Evolutionary conservation across 805 yeast genomes (phyloP).

Genomic region (Pichia membranifaciens): DNA sequence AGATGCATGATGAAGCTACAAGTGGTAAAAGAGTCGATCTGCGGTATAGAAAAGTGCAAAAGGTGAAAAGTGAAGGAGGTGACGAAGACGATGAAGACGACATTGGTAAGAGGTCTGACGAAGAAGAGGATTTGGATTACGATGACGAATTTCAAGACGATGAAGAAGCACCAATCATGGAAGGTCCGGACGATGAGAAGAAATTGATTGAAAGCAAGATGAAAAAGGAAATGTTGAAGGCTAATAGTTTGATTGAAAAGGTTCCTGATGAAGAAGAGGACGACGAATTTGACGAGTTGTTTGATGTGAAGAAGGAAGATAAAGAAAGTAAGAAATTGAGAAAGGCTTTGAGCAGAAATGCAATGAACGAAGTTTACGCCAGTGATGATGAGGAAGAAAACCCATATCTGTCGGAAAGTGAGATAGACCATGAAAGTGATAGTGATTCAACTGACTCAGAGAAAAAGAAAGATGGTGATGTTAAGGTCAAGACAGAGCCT

Average conservation of each 20-base stretch:
- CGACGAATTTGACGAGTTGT: constrained; percentile 63
- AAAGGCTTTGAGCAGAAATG: constrained; percentile 77
- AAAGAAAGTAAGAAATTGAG: constrained; percentile 85
- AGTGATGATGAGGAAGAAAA: constrained; percentile 66
- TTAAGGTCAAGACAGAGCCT: constrained; percentile 3
- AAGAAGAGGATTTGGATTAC: constrained; percentile 79
- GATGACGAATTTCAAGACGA: constrained; percentile 98
- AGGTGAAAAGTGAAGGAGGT: constrained; percentile 34
- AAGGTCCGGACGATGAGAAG: constrained; percentile 92
- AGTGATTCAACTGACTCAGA: constrained; percentile 34
- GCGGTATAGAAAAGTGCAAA: constrained; percentile 39
- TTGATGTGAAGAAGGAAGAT: constrained; percentile 67
- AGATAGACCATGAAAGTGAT: constrained; percentile 47
- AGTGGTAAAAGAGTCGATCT: constrained; percentile 48
- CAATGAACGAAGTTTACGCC: constrained; percentile 83
- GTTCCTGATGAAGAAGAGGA: constrained; percentile 60
- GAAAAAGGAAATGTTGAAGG: constrained; percentile 78
- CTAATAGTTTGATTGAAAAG: constrained; percentile 59
- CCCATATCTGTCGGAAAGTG: constrained; percentile 75
- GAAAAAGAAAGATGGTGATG: constrained; percentile 27
- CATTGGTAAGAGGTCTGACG: constrained; percentile 54
- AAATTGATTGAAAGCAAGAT: constrained; percentile 80
- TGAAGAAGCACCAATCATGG: constrained; percentile 97
- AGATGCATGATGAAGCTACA: constrained; percentile 61
- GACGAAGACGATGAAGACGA: constrained; percentile 24